These are phyloP conservation scores for Penicillium alfredii DNA, from an alignment of 495 filamentous ascomycete genomes.

Conservation along the genomic window DNA sequence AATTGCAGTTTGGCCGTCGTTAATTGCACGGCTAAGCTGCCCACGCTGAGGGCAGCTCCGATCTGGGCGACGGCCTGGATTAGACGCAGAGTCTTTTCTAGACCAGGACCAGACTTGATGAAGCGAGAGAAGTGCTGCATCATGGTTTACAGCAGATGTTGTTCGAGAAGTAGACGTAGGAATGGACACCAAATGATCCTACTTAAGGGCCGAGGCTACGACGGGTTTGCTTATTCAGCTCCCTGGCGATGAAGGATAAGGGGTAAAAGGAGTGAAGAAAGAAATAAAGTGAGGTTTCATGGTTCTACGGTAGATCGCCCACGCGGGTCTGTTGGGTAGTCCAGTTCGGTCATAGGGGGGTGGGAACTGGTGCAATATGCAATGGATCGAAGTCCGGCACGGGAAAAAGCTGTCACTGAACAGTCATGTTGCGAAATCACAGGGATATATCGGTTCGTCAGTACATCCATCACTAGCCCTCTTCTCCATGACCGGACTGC, in stretches of 20 bases:
- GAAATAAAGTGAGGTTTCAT: neutral
- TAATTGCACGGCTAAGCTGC: constrained; percentile 21
- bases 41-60: constrained; percentile 32
- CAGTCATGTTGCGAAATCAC: constrained; percentile 3
- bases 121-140: constrained; percentile 33
- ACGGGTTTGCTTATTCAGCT: constrained; percentile 15
- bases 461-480: constrained; percentile 5
- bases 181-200: neutral
- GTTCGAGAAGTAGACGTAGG: neutral
- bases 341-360: too few relatives aligned
- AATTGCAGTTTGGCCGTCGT: constrained; percentile 30
- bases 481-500: too few relatives aligned
- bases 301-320: too few relatives aligned
- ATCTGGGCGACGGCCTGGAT: constrained; percentile 52
- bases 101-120: constrained; percentile 35
- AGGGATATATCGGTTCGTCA: constrained; percentile 13
- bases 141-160: constrained; percentile 1
- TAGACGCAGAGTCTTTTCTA: constrained; percentile 58
- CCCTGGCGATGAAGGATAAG: neutral
- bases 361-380: too few relatives aligned
- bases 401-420: too few relatives aligned
- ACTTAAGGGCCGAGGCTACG: neutral
- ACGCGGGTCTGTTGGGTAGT: too few relatives aligned
- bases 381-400: too few relatives aligned
- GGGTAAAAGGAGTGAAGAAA: too few relatives aligned